phyloP scores from a whole-genome alignment of 2,329 filamentous ascomycete genomes.

The Colletotrichum musae region DNA sequence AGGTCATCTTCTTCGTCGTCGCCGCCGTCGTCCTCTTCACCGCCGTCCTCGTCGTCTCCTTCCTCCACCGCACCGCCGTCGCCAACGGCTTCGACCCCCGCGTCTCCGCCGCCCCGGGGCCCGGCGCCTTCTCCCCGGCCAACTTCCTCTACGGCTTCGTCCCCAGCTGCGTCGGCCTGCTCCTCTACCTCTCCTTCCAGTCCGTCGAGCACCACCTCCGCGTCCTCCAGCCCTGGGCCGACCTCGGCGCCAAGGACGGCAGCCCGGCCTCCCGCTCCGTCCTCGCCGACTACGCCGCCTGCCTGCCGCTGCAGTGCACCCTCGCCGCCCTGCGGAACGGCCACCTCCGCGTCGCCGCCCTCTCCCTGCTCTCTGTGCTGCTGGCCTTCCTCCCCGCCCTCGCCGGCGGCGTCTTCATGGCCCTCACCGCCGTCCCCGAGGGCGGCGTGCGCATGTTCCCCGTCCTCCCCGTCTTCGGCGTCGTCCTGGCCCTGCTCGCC shows the following conservation, averaged over 20 bases:
- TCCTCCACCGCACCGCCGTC: constrained; percentile 78
- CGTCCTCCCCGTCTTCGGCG: constrained; percentile 79
- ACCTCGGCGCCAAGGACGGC: constrained; percentile 71
- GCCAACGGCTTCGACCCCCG: constrained; percentile 79
- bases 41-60: constrained; percentile 83
- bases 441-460: constrained; percentile 76
- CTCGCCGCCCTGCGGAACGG: constrained; percentile 70
- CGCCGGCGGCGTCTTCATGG: constrained; percentile 80
- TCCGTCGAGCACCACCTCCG: constrained; percentile 77
- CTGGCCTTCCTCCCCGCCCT: constrained; percentile 77
- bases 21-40: constrained; percentile 73
- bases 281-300: constrained; percentile 79
- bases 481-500: constrained; percentile 79
- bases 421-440: constrained; percentile 66
- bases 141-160: constrained; percentile 90
- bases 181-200: constrained; percentile 78
- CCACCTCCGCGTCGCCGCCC: constrained; percentile 75
- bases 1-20: constrained; percentile 77
- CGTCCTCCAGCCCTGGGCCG: constrained; percentile 78
- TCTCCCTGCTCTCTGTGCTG: constrained; percentile 72
- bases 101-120: constrained; percentile 70
- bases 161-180: constrained; percentile 76
- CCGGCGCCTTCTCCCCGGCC: constrained; percentile 82
- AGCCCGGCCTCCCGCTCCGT: constrained; percentile 74
- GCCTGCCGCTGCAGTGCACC: constrained; percentile 73